These are phyloP conservation scores for Aureobasidium pullulans DNA, from an alignment of 2,329 filamentous ascomycete species.

Conservation along the genomic window DNA sequence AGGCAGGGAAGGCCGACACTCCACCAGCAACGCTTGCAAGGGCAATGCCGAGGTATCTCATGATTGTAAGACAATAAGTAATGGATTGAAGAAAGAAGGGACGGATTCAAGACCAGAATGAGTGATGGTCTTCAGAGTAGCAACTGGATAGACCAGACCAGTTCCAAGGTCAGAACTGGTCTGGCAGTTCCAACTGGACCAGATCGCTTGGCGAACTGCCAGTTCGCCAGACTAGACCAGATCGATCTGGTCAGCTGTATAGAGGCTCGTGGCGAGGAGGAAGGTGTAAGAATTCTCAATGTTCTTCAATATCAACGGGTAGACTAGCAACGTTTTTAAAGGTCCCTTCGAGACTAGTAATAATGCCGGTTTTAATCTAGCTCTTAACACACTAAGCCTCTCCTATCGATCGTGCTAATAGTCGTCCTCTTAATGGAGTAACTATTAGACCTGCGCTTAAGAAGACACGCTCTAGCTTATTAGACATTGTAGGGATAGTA, in stretches of 20 bases:
- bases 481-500: neutral
- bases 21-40: too few species aligned
- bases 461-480: neutral
- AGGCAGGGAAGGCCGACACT: too few species aligned
- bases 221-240: neutral
- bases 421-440: neutral
- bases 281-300: neutral
- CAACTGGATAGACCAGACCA: neutral
- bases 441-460: neutral
- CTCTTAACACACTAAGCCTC: constrained; percentile 1
- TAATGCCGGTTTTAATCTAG: neutral
- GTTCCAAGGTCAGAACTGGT: neutral
- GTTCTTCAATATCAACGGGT: neutral
- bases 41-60: too few species aligned
- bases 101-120: too few species aligned
- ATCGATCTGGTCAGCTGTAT: neutral
- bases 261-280: neutral
- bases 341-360: neutral
- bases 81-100: too few species aligned
- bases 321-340: neutral
- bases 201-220: neutral
- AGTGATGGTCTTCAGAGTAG: too few species aligned
- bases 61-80: too few species aligned
- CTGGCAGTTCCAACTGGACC: neutral
- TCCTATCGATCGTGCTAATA: neutral